A percentile compares a stretch with the other conserved stretches of the same genome.
Evolutionary conservation across 139 green algal genomes (phyloP).

Genomic region (Pycnococcus provasolii): DNA sequence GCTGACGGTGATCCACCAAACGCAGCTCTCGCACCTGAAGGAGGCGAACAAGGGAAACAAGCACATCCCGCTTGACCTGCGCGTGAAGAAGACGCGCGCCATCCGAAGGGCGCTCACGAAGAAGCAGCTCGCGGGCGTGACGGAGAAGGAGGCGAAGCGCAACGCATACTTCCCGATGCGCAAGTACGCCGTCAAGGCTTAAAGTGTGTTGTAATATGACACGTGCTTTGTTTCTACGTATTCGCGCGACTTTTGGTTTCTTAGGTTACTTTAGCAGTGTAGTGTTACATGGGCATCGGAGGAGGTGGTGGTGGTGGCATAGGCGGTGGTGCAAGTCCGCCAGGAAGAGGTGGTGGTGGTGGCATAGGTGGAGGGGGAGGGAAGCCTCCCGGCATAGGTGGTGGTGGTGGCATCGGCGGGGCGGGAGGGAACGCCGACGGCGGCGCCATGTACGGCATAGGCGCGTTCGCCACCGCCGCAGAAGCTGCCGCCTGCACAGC

Average conservation of each 20-base stretch:
- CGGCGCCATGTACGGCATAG: no score
- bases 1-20: slow-evolving; percentile 89
- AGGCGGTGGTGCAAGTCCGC: no score
- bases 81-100: slow-evolving; percentile 93
- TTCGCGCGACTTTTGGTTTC: not conserved
- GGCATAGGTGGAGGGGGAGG: not conserved
- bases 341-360: no score
- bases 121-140: slow-evolving; percentile 64
- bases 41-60: slow-evolving; percentile 73
- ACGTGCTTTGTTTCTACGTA: not conserved
- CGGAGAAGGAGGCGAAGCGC: slow-evolving; percentile 70
- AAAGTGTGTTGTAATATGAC: slow-evolving; percentile 5
- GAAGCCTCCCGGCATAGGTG: not conserved
- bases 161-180: slow-evolving; percentile 70
- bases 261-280: no score
- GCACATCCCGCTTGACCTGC: slow-evolving; percentile 86
- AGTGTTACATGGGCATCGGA: no score
- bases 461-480: no score
- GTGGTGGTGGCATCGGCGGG: not conserved
- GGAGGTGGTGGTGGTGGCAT: no score
- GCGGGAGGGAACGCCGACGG: not conserved
- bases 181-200: slow-evolving; percentile 85
- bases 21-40: slow-evolving; percentile 69
- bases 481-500: no score
- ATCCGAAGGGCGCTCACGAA: slow-evolving; percentile 78